Evolutionary conservation across 495 filamentous ascomycete species (phyloP).

Genomic region (Glutinoglossum americanum): DNA sequence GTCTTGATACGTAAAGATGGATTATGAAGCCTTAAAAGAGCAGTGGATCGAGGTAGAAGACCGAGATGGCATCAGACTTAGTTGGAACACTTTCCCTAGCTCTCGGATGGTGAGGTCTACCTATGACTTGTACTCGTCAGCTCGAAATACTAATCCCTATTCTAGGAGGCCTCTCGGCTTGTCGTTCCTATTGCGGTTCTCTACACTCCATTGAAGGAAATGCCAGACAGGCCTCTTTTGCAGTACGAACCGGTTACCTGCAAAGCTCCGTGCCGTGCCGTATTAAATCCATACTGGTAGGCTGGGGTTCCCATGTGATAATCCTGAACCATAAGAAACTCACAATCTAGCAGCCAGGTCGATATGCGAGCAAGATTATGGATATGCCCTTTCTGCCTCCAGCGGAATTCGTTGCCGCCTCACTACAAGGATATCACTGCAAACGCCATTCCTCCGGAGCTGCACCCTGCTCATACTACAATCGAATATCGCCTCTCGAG

Average conservation of each 20-base stretch:
- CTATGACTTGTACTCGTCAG: neutral
- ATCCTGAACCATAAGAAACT: neutral
- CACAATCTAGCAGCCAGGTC: slow-evolving; percentile 43
- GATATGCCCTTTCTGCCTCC: slow-evolving; percentile 97
- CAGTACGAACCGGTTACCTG: slow-evolving; percentile 96
- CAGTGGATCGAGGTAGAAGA: slow-evolving; percentile 96
- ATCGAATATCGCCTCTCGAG: slow-evolving; percentile 92
- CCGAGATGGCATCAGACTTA: slow-evolving; percentile 84
- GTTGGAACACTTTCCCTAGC: slow-evolving; percentile 99
- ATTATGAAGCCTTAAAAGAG: slow-evolving; percentile 74
- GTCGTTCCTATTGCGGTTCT: slow-evolving; percentile 94
- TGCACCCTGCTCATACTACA: slow-evolving; percentile 82
- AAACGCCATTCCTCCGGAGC: slow-evolving; percentile 83
- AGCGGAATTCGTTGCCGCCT: slow-evolving; percentile 80
- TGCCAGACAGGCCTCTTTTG: slow-evolving; percentile 67
- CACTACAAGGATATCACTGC: slow-evolving; percentile 98
- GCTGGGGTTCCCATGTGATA: neutral
- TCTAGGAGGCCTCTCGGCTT: slow-evolving; percentile 81
- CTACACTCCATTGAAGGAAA: slow-evolving; percentile 94
- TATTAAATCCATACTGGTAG: slow-evolving; percentile 93
- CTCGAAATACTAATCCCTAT: neutral
- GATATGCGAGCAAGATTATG: slow-evolving; percentile 86
- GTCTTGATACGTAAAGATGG: slow-evolving; percentile 23
- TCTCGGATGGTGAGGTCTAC: slow-evolving; percentile 65
- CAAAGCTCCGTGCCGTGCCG: slow-evolving; percentile 87